Conservation (phyloP, 2,329 filamentous ascomycete species). For the Calonectria pteridis region DNA sequence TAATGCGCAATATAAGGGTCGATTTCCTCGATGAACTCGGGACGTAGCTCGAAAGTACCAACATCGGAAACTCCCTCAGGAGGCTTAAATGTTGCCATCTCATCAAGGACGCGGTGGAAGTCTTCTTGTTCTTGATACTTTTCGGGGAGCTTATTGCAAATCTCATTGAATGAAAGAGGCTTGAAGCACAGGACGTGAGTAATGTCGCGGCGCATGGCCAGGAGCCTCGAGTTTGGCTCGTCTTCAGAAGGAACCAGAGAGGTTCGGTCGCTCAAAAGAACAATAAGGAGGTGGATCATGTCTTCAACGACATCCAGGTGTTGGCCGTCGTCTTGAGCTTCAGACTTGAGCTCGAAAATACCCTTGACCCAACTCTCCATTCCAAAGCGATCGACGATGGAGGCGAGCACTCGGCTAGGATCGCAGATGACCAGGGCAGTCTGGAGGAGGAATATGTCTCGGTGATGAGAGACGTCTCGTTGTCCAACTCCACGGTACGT, state of each 20-base stretch:
- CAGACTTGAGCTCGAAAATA: constrained; percentile 77
- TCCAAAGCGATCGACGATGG: constrained; percentile 91
- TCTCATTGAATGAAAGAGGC: constrained; percentile 93
- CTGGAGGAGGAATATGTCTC: constrained; percentile 94
- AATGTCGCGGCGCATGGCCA: constrained; percentile 88
- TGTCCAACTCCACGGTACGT: constrained; percentile 92
- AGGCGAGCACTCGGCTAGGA: constrained; percentile 84
- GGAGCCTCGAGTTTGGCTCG: constrained; percentile 72
- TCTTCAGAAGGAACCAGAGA: constrained; percentile 79
- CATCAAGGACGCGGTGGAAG: constrained; percentile 85
- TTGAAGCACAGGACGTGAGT: constrained; percentile 97
- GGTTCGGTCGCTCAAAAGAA: constrained; percentile 89
- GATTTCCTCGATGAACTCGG: constrained; percentile 86
- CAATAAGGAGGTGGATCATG: constrained; percentile 92
- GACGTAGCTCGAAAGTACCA: constrained; percentile 92
- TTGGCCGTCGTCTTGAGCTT: constrained; percentile 86
- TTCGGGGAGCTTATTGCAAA: constrained; percentile 87
- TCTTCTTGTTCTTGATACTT: constrained; percentile 90
- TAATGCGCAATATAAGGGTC: constrained; percentile 98
- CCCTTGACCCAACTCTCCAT: constrained; percentile 90
- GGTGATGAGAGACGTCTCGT: constrained; percentile 91
- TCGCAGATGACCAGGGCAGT: constrained; percentile 90
- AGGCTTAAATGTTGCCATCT: constrained; percentile 89
- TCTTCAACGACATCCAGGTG: constrained; percentile 95
- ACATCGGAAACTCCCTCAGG: constrained; percentile 94